Evolutionary conservation across 192 early-diverging fungal genomes (phyloP).

Genomic region (Coemansia sp.): DNA sequence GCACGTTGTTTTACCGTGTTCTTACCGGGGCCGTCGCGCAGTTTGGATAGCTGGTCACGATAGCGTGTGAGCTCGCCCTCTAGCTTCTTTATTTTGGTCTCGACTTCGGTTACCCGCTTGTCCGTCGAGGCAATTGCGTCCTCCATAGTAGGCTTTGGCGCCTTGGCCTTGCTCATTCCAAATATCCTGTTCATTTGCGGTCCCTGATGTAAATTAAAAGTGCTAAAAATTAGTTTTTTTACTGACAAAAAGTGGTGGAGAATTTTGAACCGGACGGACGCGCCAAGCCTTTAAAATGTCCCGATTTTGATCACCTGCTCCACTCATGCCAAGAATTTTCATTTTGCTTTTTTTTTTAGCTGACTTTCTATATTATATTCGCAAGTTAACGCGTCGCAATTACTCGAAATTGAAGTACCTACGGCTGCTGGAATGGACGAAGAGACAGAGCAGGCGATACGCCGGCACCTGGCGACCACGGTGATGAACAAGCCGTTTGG

Average conservation of each 20-base stretch:
- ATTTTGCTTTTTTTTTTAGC: background rate
- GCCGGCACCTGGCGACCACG: constrained; percentile 12
- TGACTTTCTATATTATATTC: background rate
- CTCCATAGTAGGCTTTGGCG: constrained; percentile 81
- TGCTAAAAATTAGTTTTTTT: background rate
- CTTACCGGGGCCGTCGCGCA: constrained; percentile 88
- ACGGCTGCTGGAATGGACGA: constrained; percentile 3
- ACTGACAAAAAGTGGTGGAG: background rate
- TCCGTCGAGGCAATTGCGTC: constrained; percentile 89
- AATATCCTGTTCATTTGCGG: constrained; percentile 85
- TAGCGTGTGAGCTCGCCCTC: constrained; percentile 90
- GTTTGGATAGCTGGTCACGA: constrained; percentile 90
- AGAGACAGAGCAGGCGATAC: constrained; percentile 9
- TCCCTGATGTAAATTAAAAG: background rate
- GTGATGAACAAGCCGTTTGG: constrained; percentile 14
- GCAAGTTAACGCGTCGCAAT: background rate
- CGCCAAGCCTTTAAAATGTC: background rate
- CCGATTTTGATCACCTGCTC: background rate
- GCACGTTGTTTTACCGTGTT: constrained; percentile 92
- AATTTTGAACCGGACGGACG: background rate
- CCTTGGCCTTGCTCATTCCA: constrained; percentile 78
- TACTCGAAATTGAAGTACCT: constrained; percentile 4
- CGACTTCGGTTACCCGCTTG: constrained; percentile 76
- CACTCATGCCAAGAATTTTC: background rate
- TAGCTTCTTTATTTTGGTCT: constrained; percentile 91